A percentile compares a stretch with the other conserved stretches of the same genome.
Conservation (phyloP, 495 filamentous ascomycete genomes). For the Lasiosphaeria miniovina region DNA sequence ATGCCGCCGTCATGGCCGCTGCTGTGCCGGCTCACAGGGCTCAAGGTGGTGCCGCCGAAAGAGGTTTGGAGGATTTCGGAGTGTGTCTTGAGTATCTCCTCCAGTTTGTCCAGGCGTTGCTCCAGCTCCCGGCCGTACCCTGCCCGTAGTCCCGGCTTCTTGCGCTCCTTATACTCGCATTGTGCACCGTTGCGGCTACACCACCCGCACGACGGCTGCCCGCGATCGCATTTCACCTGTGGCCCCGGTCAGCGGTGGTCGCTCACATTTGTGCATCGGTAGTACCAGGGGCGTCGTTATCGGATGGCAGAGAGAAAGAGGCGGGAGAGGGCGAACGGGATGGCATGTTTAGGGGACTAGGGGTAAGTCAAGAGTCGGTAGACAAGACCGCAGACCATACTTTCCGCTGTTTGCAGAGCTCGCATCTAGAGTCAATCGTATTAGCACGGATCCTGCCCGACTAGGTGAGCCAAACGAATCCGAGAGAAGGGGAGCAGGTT, state of each 20-base stretch:
- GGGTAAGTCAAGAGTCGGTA: not conserved
- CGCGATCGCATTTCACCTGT: constrained; percentile 76
- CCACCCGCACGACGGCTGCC: constrained; percentile 85
- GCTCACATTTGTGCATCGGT: not conserved
- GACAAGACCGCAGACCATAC: constrained; percentile 37
- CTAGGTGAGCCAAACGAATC: not conserved
- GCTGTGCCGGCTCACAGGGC: constrained; percentile 38
- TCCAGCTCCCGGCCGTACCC: constrained; percentile 88
- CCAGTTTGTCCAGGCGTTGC: constrained; percentile 64
- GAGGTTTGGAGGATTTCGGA: constrained; percentile 44
- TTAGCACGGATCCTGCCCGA: not conserved
- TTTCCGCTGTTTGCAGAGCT: constrained; percentile 81
- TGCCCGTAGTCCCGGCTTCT: constrained; percentile 79
- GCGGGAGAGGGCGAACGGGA: not conserved
- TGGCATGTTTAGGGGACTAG: not conserved
- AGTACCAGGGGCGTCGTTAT: not conserved
- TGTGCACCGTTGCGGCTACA: constrained; percentile 71
- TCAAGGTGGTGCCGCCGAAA: constrained; percentile 22
- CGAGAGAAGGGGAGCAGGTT: not conserved
- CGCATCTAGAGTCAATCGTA: constrained; percentile 51
- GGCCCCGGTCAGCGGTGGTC: constrained; percentile 6
- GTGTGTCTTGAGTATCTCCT: constrained; percentile 48
- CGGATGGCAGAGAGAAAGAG: not conserved
- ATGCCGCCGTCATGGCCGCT: constrained; percentile 31
- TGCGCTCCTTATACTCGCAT: constrained; percentile 82